Evolutionary conservation across 139 green algal genomes (phyloP), one percentile per base, ranked within the genome.

Genomic region (Marvania coccoides): DNA sequence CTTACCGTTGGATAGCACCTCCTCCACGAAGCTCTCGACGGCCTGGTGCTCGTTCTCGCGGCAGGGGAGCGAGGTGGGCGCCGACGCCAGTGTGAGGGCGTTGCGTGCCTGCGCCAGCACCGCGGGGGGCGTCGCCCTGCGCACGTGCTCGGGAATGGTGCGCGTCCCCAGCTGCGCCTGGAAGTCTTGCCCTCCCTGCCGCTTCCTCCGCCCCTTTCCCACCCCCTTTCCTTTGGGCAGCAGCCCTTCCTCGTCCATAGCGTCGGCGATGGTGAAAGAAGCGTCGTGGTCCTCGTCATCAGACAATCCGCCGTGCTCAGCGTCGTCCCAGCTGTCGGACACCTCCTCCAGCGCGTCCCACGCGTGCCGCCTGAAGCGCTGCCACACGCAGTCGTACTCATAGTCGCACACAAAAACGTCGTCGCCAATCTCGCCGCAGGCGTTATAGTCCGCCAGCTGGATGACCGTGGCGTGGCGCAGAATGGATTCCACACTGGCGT

Each of bases 321-420:
- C 10, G 12, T 9, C 9, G 35, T 59, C 42, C 48, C 48, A 59
- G 9, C 37, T 31, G 9, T 12, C 9, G 24, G 34, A 51, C 19
- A 23, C 9, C 36, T 59, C 51, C 29, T 53, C 14, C 14, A 55
- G 19, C 10, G 30, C 15, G 6, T 53, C 59, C 35, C 34, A 74
- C 23, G 59, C 24, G 26, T 28, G 5, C 40, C 59, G 26, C 6
- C 19, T 26, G 63, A 75, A 47, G 33, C 78, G 63, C 35, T 79
- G 30, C 61, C 60, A 79, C 15, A 57, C 46, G 4, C 30, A 57
- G 63, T 81, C 65, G 61, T 94, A 92, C 55, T 78, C 58, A 46
- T 93, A 92, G 47, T 91, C 84, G 69, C 87, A 96, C 29, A 95
- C 28, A 71, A 85, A 97, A 1, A 94, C 84, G 61, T 98, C 90